A percentile compares a stretch with the other conserved stretches of the same genome.
Conservation (phyloP, 257 asterid species). For the Solanum arcanum region DNA sequence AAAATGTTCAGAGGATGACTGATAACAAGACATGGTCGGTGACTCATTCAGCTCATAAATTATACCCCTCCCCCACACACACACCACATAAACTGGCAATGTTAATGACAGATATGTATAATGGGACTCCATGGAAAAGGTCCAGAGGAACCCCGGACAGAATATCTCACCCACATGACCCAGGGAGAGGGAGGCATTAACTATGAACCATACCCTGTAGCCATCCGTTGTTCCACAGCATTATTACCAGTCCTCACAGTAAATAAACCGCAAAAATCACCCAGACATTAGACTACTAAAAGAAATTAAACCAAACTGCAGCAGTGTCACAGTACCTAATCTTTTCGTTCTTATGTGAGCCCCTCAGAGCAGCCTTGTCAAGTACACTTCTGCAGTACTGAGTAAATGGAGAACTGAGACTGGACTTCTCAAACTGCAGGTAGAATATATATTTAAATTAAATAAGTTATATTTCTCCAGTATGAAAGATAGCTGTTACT, state of each 20-base stretch:
- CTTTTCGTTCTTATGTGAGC: slow-evolving; percentile 17
- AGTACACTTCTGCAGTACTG: slow-evolving; percentile 70
- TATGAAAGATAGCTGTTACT: not conserved
- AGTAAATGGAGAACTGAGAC: slow-evolving; percentile 49
- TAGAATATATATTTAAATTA: slow-evolving; percentile 4
- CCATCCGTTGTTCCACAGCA: not conserved
- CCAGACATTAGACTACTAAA: not conserved
- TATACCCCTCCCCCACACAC: not conserved
- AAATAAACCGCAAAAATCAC: not conserved
- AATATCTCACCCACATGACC: not conserved
- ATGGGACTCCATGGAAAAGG: not conserved
- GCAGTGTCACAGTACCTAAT: slow-evolving; percentile 29
- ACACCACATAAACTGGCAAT: not conserved
- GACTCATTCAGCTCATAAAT: not conserved
- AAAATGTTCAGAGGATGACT: not conserved
- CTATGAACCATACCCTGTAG: not conserved
- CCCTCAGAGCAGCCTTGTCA: slow-evolving; percentile 63
- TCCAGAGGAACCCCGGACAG: not conserved
- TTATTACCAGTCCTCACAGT: not conserved
- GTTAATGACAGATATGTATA: not conserved
- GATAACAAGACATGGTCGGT: not conserved
- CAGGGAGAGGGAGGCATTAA: not conserved
- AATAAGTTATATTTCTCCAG: not conserved
- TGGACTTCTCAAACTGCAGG: slow-evolving; percentile 65
- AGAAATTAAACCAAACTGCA: not conserved